Conservation (phyloP, 768 basidiomycete species). For the Mycena amicta region DNA sequence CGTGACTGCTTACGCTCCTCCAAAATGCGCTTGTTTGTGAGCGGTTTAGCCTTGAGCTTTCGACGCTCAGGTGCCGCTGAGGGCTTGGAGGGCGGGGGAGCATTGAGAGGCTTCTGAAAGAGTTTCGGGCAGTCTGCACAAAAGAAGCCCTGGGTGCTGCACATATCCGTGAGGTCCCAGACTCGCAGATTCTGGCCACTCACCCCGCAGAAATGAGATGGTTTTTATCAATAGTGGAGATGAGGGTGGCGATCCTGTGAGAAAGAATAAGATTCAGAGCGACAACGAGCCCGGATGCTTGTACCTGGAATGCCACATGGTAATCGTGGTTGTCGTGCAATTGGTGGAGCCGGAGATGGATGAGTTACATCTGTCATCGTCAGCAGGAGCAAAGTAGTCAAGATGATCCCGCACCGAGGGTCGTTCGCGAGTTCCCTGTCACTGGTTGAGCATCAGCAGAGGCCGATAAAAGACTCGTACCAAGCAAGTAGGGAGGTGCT, state of each 20-base stretch:
- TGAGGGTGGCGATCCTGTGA: constrained; percentile 40
- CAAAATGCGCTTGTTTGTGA: constrained; percentile 51
- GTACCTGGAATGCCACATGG: background rate
- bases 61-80: constrained; percentile 38
- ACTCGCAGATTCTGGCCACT: constrained; percentile 18
- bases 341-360: constrained; percentile 41
- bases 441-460: background rate
- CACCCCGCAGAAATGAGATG: constrained; percentile 69
- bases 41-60: constrained; percentile 37
- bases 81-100: constrained; percentile 41
- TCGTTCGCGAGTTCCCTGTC: constrained; percentile 70
- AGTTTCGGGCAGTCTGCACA: constrained; percentile 60
- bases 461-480: constrained; percentile 29
- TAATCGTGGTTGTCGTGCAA: constrained; percentile 48
- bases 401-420: constrained; percentile 48
- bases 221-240: constrained; percentile 56
- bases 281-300: background rate
- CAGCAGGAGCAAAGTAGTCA: no score
- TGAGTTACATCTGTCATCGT: constrained; percentile 54
- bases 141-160: constrained; percentile 58
- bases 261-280: background rate
- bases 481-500: constrained; percentile 55
- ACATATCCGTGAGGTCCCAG: constrained; percentile 2
- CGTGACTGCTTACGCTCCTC: constrained; percentile 49
- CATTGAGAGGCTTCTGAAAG: constrained; percentile 41